These are phyloP conservation scores for Aciculosporium take DNA, from an alignment of 2,329 filamentous ascomycete species.

Conservation along the genomic window DNA sequence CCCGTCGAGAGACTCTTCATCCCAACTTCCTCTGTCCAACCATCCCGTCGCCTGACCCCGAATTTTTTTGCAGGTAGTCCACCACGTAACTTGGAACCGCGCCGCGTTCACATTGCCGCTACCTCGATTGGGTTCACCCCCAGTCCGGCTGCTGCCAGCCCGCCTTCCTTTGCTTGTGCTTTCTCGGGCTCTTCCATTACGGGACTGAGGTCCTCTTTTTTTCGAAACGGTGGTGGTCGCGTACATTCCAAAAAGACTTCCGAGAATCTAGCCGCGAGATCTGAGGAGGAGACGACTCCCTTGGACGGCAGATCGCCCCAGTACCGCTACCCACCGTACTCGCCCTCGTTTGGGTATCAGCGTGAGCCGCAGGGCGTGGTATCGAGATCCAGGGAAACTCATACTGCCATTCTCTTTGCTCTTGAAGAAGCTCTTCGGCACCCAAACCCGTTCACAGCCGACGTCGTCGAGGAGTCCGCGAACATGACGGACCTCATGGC, in stretches of 20 bases:
- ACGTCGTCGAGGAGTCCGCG: conserved; percentile 76
- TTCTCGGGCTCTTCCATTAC: conserved; percentile 15
- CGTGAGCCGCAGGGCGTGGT: conserved; percentile 32
- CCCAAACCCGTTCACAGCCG: conserved; percentile 69
- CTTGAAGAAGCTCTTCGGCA: conserved; percentile 81
- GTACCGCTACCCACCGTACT: conserved; percentile 12
- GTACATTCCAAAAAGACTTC: conserved; percentile 24
- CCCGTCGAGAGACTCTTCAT: conserved; percentile 25
- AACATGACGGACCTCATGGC: conserved; percentile 71
- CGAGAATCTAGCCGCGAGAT: conserved; percentile 33
- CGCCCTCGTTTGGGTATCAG: conserved; percentile 18
- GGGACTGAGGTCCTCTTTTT: conserved; percentile 26
- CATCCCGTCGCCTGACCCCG: conserved; percentile 36
- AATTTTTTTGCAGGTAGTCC: conserved; percentile 35
- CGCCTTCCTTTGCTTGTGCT: conserved; percentile 9
- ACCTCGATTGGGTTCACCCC: conserved; percentile 35
- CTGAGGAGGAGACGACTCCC: conserved; percentile 25
- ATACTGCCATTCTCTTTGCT: conserved; percentile 80
- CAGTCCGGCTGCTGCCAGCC: conserved; percentile 12
- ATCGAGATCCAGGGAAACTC: conserved; percentile 69
- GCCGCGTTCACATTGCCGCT: conserved; percentile 30
- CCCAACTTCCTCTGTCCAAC: conserved; percentile 30
- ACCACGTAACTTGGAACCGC: conserved; percentile 28
- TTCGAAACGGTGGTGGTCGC: conserved; percentile 13
- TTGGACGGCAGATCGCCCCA: conserved; percentile 14